Evolutionary conservation across 2,329 filamentous ascomycete species (phyloP).

Genomic region (Hymenoscyphus fructigenus): DNA sequence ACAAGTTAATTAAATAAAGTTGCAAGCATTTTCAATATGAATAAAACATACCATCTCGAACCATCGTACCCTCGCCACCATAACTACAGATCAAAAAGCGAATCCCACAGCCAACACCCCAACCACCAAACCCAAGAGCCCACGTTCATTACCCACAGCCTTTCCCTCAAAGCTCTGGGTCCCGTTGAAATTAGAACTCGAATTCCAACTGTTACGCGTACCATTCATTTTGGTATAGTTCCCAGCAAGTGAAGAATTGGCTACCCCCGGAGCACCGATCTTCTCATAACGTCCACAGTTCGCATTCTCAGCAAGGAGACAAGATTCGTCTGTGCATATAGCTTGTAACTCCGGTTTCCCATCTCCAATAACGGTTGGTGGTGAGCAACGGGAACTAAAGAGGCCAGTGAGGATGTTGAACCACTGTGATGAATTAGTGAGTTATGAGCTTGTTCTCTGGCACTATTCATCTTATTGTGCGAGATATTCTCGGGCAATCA

Average conservation of each 20-base stretch:
- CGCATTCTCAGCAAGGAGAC: not conserved
- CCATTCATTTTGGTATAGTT: conserved; percentile 8
- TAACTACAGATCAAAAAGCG: too few relatives aligned
- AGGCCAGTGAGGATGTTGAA: conserved; percentile 5
- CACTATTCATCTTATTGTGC: too few relatives aligned
- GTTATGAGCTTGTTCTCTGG: not conserved
- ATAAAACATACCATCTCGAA: too few relatives aligned
- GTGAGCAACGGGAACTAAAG: conserved; percentile 4
- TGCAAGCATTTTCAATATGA: too few relatives aligned
- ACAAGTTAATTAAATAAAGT: too few relatives aligned
- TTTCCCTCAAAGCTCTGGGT: not conserved
- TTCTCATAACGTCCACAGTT: not conserved
- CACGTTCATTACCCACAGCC: not conserved
- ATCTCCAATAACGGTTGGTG: not conserved
- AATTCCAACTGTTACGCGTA: not conserved
- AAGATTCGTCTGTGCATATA: not conserved
- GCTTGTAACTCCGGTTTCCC: not conserved
- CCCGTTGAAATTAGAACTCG: not conserved
- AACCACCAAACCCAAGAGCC: not conserved
- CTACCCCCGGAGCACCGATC: not conserved
- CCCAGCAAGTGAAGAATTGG: not conserved
- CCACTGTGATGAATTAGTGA: not conserved
- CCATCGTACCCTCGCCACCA: too few relatives aligned
- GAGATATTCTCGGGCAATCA: too few relatives aligned
- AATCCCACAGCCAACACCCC: not conserved